A percentile compares a stretch with the other conserved stretches of the same genome.
Evolutionary conservation across 768 basidiomycete species (phyloP).

Genomic region (Suillus subluteus): DNA sequence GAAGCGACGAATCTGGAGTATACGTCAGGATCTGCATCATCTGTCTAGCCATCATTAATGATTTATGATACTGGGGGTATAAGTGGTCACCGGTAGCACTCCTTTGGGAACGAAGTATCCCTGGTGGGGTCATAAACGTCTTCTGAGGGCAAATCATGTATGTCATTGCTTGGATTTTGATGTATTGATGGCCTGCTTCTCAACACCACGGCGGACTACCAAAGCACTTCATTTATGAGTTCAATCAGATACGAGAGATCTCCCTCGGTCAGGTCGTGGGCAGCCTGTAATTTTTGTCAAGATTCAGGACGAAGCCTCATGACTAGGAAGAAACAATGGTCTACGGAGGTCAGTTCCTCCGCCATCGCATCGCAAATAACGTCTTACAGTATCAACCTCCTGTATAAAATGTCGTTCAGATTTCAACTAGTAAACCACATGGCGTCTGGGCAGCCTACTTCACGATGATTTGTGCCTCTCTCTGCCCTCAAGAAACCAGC

Average conservation of each 20-base stretch:
- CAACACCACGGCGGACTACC: slow-evolving; percentile 18
- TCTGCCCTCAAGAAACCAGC: slow-evolving; percentile 4
- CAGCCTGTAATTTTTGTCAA: slow-evolving; percentile 35
- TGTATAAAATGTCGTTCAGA: background rate
- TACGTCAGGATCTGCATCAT: slow-evolving; percentile 31
- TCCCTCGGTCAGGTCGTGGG: slow-evolving; percentile 36
- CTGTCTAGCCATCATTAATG: slow-evolving; percentile 22
- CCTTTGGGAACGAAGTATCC: slow-evolving; percentile 38
- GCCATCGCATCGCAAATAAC: background rate
- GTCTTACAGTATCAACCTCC: background rate
- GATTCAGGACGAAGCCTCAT: slow-evolving; percentile 33
- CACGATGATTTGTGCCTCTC: slow-evolving; percentile 6
- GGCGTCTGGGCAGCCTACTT: slow-evolving; percentile 15
- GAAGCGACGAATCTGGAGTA: slow-evolving; percentile 32
- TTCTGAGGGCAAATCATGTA: slow-evolving; percentile 32
- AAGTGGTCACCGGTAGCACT: slow-evolving; percentile 28
- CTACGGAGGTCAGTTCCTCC: background rate
- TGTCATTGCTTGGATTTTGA: slow-evolving; percentile 25
- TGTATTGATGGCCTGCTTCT: slow-evolving; percentile 6
- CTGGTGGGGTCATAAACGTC: slow-evolving; percentile 30
- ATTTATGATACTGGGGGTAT: background rate
- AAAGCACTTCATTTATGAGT: slow-evolving; percentile 18
- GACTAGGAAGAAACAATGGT: slow-evolving; percentile 33
- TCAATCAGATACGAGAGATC: slow-evolving; percentile 21
- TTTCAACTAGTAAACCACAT: background rate